These are phyloP conservation scores for Fraxinus sp. DNA, from an alignment of 305 asterid genomes.

Conservation along the genomic window DNA sequence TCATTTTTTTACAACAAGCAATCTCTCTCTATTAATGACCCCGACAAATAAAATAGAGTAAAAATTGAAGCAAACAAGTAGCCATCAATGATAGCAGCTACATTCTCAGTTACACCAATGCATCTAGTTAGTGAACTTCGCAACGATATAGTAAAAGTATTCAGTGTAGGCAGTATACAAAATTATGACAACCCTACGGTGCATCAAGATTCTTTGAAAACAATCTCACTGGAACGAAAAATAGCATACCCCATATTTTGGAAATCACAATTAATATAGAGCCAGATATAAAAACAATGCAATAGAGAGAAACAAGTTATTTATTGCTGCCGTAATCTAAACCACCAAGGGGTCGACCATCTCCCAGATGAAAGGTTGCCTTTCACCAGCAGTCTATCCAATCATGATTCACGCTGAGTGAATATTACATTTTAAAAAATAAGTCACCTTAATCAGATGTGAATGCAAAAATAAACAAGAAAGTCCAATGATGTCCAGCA, in stretches of 20 bases:
- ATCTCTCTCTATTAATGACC: background rate
- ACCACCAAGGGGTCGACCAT: background rate
- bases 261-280: background rate
- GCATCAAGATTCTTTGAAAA: background rate
- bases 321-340: background rate
- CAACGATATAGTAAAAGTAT: background rate
- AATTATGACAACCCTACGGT: background rate
- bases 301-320: background rate
- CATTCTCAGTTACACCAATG: background rate
- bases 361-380: background rate
- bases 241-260: background rate
- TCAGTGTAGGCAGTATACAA: background rate
- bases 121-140: background rate
- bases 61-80: conserved; percentile 5
- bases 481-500: background rate
- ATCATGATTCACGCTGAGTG: background rate
- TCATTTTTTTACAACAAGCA: conserved; percentile 13
- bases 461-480: background rate
- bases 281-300: background rate
- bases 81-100: background rate
- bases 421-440: background rate
- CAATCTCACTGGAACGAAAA: background rate
- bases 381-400: background rate
- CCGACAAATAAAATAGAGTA: background rate
- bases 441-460: background rate